These are phyloP conservation scores for Moesziomyces sp. DNA, from an alignment of 1,284 basidiomycete species.

Conservation along the genomic window DNA sequence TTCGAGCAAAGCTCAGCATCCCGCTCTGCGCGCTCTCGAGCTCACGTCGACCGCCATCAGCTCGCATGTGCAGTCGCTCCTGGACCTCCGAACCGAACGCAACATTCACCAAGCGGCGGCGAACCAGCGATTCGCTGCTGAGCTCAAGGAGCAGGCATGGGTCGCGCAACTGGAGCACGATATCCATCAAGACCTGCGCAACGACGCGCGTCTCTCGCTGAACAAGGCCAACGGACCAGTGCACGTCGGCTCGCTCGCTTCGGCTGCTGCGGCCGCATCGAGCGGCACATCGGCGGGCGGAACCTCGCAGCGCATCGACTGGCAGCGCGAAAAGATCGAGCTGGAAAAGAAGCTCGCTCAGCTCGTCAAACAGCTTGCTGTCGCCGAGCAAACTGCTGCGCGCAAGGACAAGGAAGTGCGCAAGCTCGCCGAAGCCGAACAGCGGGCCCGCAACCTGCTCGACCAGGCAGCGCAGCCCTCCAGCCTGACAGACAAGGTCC, in stretches of 20 bases:
- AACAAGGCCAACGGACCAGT: slow-evolving; percentile 35
- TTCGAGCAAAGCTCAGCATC: slow-evolving; percentile 20
- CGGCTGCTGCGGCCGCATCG: slow-evolving; percentile 23
- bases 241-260: slow-evolving; percentile 24
- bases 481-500: background rate
- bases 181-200: slow-evolving; percentile 23
- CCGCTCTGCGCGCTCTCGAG: slow-evolving; percentile 40
- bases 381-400: slow-evolving; percentile 22
- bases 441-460: slow-evolving; percentile 17
- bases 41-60: slow-evolving; percentile 23
- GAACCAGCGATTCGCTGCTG: slow-evolving; percentile 13
- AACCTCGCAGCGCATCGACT: slow-evolving; percentile 26
- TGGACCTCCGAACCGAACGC: slow-evolving; percentile 39
- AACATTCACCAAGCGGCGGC: slow-evolving; percentile 17
- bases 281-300: slow-evolving; percentile 12
- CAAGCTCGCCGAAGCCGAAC: slow-evolving; percentile 30
- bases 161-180: slow-evolving; percentile 24
- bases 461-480: slow-evolving; percentile 18
- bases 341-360: slow-evolving; percentile 41
- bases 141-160: slow-evolving; percentile 28
- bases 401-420: slow-evolving; percentile 36
- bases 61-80: slow-evolving; percentile 33
- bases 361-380: slow-evolving; percentile 27
- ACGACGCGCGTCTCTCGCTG: slow-evolving; percentile 38
- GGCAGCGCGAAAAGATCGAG: slow-evolving; percentile 41